Percentiles rank a stretch among this genome's conserved stretches.
Conservation (phyloP, 495 filamentous ascomycete species). For the Trichoderma reesei region DNA sequence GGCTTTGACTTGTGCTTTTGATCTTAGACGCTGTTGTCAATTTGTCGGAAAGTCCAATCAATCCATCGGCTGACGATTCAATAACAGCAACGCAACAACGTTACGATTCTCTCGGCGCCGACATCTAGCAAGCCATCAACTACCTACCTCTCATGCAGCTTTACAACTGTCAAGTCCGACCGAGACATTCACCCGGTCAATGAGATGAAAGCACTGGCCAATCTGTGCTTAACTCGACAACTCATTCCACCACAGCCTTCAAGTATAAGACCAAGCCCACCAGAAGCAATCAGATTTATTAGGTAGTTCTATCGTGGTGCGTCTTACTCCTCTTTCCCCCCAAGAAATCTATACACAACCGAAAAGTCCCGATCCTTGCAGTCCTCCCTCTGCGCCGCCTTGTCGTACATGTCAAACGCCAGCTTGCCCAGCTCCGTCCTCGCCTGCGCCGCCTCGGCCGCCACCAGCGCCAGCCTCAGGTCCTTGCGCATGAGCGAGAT, state of each 20-base stretch:
- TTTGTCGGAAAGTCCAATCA: too few relatives aligned
- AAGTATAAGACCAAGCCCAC: not conserved
- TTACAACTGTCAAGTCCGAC: not conserved
- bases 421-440: constrained; percentile 54
- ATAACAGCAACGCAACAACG: too few relatives aligned
- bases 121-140: too few relatives aligned
- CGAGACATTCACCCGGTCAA: not conserved
- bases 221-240: not conserved
- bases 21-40: too few relatives aligned
- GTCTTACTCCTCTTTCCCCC: constrained; percentile 32
- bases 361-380: constrained; percentile 75
- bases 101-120: too few relatives aligned
- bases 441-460: constrained; percentile 58
- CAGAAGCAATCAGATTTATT: not conserved
- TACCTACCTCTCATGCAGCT: too few relatives aligned
- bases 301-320: not conserved
- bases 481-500: constrained; percentile 81
- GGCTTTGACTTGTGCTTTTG: too few relatives aligned
- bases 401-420: constrained; percentile 60
- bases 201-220: not conserved
- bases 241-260: not conserved
- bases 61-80: too few relatives aligned
- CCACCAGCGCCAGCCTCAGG: constrained; percentile 59
- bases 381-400: constrained; percentile 44
- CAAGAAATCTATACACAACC: constrained; percentile 70